phyloP scores from a whole-genome alignment of 805 yeast species.

The Wickerhamomyces chaumierensis region DNA sequence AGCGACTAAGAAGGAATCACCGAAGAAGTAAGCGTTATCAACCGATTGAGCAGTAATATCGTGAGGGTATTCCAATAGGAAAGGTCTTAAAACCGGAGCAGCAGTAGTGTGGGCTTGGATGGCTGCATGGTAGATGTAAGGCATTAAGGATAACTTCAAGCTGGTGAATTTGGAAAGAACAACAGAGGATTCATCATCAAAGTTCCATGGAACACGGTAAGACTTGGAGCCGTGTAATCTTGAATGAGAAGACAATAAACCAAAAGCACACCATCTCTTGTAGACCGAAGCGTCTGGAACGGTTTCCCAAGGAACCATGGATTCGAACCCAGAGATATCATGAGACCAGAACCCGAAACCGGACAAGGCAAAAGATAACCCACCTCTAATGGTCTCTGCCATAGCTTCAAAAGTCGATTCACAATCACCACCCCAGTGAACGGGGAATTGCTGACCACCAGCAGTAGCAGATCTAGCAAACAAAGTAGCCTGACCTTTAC shows the following conservation, averaged over 20 bases:
- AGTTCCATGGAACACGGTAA: slow-evolving; percentile 17
- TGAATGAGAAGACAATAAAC: slow-evolving; percentile 14
- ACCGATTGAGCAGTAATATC: slow-evolving; percentile 7
- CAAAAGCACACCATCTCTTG: slow-evolving; percentile 16
- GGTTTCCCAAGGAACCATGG: slow-evolving; percentile 2
- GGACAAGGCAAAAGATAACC: slow-evolving; percentile 10
- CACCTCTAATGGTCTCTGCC: slow-evolving; percentile 17
- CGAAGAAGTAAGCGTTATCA: slow-evolving; percentile 11
- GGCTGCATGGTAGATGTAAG: slow-evolving; percentile 11
- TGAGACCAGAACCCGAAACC: slow-evolving; percentile 18
- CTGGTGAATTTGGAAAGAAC: slow-evolving; percentile 12
- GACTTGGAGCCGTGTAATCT: slow-evolving; percentile 15
- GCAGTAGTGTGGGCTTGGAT: slow-evolving; percentile 12
- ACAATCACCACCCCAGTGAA: slow-evolving; percentile 18
- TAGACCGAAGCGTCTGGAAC: slow-evolving; percentile 13
- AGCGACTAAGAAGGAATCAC: slow-evolving; percentile 13
- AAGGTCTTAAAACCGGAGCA: slow-evolving; percentile 11
- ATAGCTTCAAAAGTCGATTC: slow-evolving; percentile 15
- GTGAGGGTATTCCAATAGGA: slow-evolving; percentile 11
- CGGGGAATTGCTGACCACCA: slow-evolving; percentile 15
- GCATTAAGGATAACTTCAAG: slow-evolving; percentile 14
- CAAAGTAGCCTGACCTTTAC: slow-evolving; percentile 12
- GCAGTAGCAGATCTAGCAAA: slow-evolving; percentile 17
- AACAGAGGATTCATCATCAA: slow-evolving; percentile 13
- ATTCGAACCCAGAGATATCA: slow-evolving; percentile 16